These are phyloP conservation scores for Monosporascus sp. DNA, from an alignment of 2,329 filamentous ascomycete species.

Conservation along the genomic window DNA sequence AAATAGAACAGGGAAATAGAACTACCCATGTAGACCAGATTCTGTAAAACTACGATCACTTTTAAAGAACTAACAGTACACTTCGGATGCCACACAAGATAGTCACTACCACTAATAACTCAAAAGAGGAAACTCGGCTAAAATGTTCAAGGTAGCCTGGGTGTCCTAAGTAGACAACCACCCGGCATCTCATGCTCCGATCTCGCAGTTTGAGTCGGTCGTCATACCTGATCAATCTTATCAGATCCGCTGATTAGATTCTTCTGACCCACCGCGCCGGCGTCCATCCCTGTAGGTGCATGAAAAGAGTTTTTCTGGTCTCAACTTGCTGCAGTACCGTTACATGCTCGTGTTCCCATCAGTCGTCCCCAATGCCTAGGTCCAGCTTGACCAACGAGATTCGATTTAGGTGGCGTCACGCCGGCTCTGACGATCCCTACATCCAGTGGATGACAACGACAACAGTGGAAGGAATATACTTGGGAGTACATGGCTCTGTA, in stretches of 20 bases:
- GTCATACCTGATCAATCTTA: constrained; percentile 21
- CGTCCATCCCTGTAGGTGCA: background rate
- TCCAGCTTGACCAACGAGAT: background rate
- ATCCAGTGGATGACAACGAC: background rate
- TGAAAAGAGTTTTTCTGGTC: background rate
- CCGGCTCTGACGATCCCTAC: background rate
- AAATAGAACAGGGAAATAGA: background rate
- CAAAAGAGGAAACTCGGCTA: too few relatives aligned
- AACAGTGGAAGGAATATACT: background rate
- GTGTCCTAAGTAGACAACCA: background rate
- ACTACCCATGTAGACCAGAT: background rate
- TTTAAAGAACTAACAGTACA: background rate
- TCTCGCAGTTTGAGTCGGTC: constrained; percentile 14
- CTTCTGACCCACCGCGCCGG: constrained; percentile 11
- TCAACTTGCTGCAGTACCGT: background rate
- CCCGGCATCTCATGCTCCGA: constrained; percentile 13
- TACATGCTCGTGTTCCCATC: background rate
- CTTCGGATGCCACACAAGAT: background rate
- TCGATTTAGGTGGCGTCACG: too few relatives aligned
- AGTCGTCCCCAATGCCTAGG: background rate
- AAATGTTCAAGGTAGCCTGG: background rate
- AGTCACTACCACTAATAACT: too few relatives aligned
- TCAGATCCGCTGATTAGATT: constrained; percentile 28
- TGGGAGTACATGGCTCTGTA: background rate
- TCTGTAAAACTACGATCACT: background rate